phyloP scores from a whole-genome alignment of 2,329 filamentous ascomycete genomes.

The Cladophialophora psammophila region DNA sequence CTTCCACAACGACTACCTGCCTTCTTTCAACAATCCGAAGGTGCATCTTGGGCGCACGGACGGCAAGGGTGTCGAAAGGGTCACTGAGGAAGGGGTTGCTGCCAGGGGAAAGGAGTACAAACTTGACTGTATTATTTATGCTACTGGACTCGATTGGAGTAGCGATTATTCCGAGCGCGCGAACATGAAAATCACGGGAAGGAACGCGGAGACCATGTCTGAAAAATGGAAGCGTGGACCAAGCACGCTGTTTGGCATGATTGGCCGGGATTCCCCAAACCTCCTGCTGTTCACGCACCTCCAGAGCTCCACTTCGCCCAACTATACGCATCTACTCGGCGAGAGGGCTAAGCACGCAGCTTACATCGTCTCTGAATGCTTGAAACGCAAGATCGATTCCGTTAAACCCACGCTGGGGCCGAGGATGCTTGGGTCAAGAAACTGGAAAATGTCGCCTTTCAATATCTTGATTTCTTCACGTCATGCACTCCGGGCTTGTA shows the following conservation, averaged over 20 bases:
- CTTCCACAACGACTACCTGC: slow-evolving; percentile 67
- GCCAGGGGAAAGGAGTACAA: slow-evolving; percentile 57
- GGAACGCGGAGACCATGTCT: slow-evolving; percentile 23
- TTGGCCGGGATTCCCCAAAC: slow-evolving; percentile 23
- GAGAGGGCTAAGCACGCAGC: slow-evolving; percentile 15
- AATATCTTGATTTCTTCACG: no score
- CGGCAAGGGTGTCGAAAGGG: slow-evolving; percentile 58
- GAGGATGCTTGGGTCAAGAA: slow-evolving; percentile 21
- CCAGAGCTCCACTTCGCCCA: slow-evolving; percentile 14
- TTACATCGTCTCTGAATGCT: neutral
- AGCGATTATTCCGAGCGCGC: slow-evolving; percentile 12
- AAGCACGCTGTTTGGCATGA: slow-evolving; percentile 22
- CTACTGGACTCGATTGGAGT: slow-evolving; percentile 53
- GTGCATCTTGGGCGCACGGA: slow-evolving; percentile 68
- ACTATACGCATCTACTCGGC: slow-evolving; percentile 13
- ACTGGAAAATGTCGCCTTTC: neutral
- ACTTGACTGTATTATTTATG: slow-evolving; percentile 56
- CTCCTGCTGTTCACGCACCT: slow-evolving; percentile 10
- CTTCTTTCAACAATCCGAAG: slow-evolving; percentile 64
- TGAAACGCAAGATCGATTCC: slow-evolving; percentile 12
- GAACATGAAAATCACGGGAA: slow-evolving; percentile 39
- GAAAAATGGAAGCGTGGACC: slow-evolving; percentile 40
- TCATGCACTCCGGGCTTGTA: no score
- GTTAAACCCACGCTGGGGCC: slow-evolving; percentile 19
- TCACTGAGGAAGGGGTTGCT: slow-evolving; percentile 58